These are phyloP conservation scores for Umbelopsis ramanniana DNA, from an alignment of 192 early-diverging fungal species.

Conservation along the genomic window DNA sequence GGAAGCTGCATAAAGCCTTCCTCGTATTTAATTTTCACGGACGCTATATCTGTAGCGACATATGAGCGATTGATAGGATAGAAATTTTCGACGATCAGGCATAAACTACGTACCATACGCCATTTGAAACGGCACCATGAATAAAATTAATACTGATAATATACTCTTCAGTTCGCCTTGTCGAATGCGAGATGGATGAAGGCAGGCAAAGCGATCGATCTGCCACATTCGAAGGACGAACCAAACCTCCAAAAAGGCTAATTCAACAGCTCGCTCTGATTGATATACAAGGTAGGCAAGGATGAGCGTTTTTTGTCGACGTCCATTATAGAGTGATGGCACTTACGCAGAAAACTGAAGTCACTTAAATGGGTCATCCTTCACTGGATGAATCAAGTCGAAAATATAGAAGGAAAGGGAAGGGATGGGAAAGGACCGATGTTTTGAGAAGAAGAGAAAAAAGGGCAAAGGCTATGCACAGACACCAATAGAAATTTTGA, in stretches of 20 bases:
- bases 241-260: conserved; percentile 37
- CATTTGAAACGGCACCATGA: conserved; percentile 40
- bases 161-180: conserved; percentile 39
- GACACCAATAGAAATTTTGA: background rate
- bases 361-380: conserved; percentile 46
- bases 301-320: background rate
- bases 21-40: conserved; percentile 41
- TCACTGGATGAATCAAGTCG: background rate
- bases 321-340: background rate
- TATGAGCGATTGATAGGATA: background rate
- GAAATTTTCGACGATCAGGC: too few species aligned
- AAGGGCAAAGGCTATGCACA: background rate
- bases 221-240: conserved; percentile 30
- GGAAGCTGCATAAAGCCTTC: conserved; percentile 38
- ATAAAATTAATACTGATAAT: conserved; percentile 34
- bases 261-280: conserved; percentile 33
- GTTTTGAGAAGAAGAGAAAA: background rate
- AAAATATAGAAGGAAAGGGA: background rate
- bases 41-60: conserved; percentile 30
- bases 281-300: background rate
- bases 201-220: conserved; percentile 36
- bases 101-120: conserved; percentile 34
- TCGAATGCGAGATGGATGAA: conserved; percentile 23
- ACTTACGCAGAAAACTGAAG: conserved; percentile 44
- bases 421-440: background rate